These are phyloP conservation scores for Porodaedalea pini DNA, from an alignment of 1,284 basidiomycete species.

Conservation along the genomic window DNA sequence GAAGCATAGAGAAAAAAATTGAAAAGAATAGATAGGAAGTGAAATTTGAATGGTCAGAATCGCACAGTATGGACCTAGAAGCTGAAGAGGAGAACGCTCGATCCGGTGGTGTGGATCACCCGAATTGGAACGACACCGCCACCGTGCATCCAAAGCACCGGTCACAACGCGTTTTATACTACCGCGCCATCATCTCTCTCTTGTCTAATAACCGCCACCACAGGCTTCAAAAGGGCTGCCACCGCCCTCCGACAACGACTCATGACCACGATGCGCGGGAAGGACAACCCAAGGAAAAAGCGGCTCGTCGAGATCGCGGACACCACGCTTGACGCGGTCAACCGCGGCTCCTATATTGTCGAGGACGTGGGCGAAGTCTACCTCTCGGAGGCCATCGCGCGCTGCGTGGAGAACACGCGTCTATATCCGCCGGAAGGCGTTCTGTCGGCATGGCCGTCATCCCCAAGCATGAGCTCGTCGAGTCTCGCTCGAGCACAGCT, in stretches of 20 bases:
- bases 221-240: neutral
- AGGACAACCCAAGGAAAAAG: constrained; percentile 16
- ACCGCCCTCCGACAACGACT: neutral
- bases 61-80: too few species aligned
- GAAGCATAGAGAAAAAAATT: too few species aligned
- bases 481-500: neutral
- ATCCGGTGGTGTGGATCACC: neutral
- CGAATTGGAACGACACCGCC: neutral
- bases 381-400: constrained; percentile 31
- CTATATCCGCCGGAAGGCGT: constrained; percentile 40
- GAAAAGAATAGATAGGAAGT: neutral
- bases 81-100: neutral
- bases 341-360: constrained; percentile 28
- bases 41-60: too few species aligned
- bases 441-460: constrained; percentile 36
- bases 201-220: neutral
- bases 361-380: constrained; percentile 27
- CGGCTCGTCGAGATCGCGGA: constrained; percentile 32
- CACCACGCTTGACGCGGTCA: constrained; percentile 30
- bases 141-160: neutral
- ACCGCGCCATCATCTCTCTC: neutral
- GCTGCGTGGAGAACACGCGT: constrained; percentile 38
- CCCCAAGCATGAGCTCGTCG: constrained; percentile 14
- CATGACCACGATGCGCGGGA: constrained; percentile 11
- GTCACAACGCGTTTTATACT: neutral